Conservation (phyloP, 225 moss, liverwort and hornwort genomes). For the Sphagnum contortum region DNA sequence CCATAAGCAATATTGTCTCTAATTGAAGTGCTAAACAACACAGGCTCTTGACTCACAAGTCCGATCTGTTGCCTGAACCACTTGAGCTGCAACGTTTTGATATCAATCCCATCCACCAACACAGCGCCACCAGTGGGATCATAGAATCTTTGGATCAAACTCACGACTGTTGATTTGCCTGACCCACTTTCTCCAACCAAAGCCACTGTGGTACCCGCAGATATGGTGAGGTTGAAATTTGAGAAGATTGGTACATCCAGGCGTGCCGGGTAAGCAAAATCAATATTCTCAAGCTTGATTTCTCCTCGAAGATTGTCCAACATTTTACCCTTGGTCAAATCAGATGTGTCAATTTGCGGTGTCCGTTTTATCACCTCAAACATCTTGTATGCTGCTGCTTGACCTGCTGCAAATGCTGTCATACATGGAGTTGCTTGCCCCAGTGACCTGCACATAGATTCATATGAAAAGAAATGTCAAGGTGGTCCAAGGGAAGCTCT, state of each 20-base stretch:
- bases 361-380: slow-evolving; percentile 73
- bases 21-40: slow-evolving; percentile 70
- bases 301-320: slow-evolving; percentile 43
- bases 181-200: slow-evolving; percentile 88
- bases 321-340: slow-evolving; percentile 26
- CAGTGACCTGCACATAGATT: slow-evolving; percentile 31
- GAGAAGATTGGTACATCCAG: slow-evolving; percentile 70
- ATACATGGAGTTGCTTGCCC: slow-evolving; percentile 67
- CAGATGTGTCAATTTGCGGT: slow-evolving; percentile 56
- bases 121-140: slow-evolving; percentile 71
- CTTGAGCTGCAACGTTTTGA: slow-evolving; percentile 63
- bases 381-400: slow-evolving; percentile 83
- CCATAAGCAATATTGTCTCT: slow-evolving; percentile 77
- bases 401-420: slow-evolving; percentile 54
- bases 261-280: slow-evolving; percentile 80
- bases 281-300: slow-evolving; percentile 61
- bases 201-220: slow-evolving; percentile 73
- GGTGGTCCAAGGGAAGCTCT: no score
- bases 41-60: slow-evolving; percentile 91
- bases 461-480: neutral
- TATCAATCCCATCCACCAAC: slow-evolving; percentile 66
- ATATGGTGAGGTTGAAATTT: slow-evolving; percentile 59
- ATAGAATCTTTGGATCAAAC: slow-evolving; percentile 85
- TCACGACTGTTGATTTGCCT: slow-evolving; percentile 91
- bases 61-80: slow-evolving; percentile 87